Conservation (phyloP, 495 filamentous ascomycete species). For the Daldinia childiae region DNA sequence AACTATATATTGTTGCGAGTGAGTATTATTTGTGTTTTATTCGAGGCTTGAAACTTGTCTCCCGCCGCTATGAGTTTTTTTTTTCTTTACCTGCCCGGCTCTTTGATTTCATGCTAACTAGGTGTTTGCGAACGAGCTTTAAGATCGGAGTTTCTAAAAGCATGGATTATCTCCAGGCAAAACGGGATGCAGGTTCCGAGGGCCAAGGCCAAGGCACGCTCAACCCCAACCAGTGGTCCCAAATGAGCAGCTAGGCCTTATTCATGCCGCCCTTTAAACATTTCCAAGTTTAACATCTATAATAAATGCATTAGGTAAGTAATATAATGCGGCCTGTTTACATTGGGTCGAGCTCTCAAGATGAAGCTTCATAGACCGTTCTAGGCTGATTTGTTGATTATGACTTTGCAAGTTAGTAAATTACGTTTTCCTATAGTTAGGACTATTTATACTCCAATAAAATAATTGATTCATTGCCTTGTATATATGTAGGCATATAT, state of each 20-base stretch:
- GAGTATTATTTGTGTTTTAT: neutral
- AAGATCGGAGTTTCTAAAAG: neutral
- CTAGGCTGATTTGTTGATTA: neutral
- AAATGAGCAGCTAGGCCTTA: constrained; percentile 2
- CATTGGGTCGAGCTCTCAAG: neutral
- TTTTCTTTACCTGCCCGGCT: neutral
- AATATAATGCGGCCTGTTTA: neutral
- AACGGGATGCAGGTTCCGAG: constrained; percentile 9
- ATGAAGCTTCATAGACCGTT: constrained; percentile 8
- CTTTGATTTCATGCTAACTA: neutral
- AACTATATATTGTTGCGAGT: neutral
- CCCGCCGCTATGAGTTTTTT: neutral
- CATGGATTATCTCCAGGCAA: neutral
- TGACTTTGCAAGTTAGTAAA: no score
- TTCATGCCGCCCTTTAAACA: neutral
- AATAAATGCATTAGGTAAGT: neutral
- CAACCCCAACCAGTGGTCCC: neutral
- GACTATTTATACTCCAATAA: neutral
- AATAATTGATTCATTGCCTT: neutral
- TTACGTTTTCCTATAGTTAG: neutral
- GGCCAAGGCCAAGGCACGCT: constrained; percentile 6
- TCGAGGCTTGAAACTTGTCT: neutral
- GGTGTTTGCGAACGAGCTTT: neutral
- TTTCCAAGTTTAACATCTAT: neutral
- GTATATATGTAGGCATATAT: neutral